Conservation (phyloP, 1,284 basidiomycete genomes). For the Amylostereum areolatum region DNA sequence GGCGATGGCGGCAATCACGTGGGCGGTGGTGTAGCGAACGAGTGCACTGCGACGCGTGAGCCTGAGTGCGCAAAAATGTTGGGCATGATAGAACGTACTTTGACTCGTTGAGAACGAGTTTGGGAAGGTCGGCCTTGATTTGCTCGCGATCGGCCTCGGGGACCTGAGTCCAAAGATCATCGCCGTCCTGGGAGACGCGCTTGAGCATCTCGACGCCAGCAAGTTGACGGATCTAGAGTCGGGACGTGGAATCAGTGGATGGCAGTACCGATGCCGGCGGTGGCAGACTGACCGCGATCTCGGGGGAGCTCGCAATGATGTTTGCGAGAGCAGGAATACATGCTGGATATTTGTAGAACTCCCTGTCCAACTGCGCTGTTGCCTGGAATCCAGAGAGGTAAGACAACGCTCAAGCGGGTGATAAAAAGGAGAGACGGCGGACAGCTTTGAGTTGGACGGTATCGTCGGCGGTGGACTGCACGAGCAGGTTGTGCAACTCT, state of each 20-base stretch:
- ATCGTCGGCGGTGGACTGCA: conserved; percentile 82
- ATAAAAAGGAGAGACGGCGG: conserved; percentile 2
- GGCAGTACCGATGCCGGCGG: too few relatives aligned
- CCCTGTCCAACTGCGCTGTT: conserved; percentile 83
- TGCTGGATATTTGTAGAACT: conserved; percentile 87
- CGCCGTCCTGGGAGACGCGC: conserved; percentile 77
- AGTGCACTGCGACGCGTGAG: conserved; percentile 57
- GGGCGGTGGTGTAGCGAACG: conserved; percentile 86
- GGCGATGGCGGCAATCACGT: conserved; percentile 92
- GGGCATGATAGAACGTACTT: conserved; percentile 62
- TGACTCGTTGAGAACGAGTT: conserved; percentile 75
- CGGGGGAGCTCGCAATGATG: conserved; percentile 84
- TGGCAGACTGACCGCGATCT: conserved; percentile 62
- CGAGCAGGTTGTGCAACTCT: conserved; percentile 77
- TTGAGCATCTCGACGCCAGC: conserved; percentile 97
- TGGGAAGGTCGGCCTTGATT: conserved; percentile 84
- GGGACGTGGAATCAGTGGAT: too few relatives aligned
- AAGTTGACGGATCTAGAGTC: conserved; percentile 97
- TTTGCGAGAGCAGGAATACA: conserved; percentile 91
- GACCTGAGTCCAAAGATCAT: conserved; percentile 80
- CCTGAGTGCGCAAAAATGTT: conserved; percentile 5
- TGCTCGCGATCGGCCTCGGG: conserved; percentile 67
- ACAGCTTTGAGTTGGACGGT: conserved; percentile 65
- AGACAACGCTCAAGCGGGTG: conserved; percentile 5
- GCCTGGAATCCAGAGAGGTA: conserved; percentile 59